Evolutionary conservation across 352 stramenopile genomes (phyloP), one percentile per base, ranked within the genome.

Genomic region (Pythium brachiatum): DNA sequence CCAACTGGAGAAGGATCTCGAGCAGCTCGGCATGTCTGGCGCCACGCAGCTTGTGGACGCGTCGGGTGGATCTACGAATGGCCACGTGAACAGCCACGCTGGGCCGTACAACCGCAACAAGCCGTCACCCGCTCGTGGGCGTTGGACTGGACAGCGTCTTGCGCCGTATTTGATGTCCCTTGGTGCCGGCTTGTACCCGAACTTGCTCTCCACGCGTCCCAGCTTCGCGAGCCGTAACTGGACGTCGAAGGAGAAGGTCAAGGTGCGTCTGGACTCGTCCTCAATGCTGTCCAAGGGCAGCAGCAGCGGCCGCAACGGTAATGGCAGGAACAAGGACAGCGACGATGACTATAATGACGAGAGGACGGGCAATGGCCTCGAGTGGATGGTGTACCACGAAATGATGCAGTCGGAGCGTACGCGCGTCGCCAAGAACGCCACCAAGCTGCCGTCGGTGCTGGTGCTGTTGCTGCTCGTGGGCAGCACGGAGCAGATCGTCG

Each of bases 381-480:
- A 94, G 52, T 94, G 82, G 82, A 76, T 90, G 11, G 72, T 89
- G 55, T 94, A 89, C 55, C 82, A 94, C 53, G 85, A 91, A 66
- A 94, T 94, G 85, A 90, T 90, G 78, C 85, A 94, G 59, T 87
- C 79, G 2, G 79, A 90, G 46, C 78, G 73, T 52, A 79, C 67
- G 15, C 82, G 85, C 9, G 57, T 87, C 6, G 85, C 83, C 11
- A 89, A 90, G 57, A 86, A 91, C 62, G 78, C 72, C 18, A 88
- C 82, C 6, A 90, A 86, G 55, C 60, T 94, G 25, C 75, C 82
- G 20, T 89, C 82, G 15, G 29, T 65, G 39, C 62, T 90, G 23
- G 60, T 92, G 6, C 67, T 86, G 62, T 51, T 83, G 48, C 53
- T 94, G 18, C 66, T 91, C n/a, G 81, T 91, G 66, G 81, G 85